phyloP scores from a whole-genome alignment of 805 yeast genomes.

The Saccharomycopsis fibuligera region DNA sequence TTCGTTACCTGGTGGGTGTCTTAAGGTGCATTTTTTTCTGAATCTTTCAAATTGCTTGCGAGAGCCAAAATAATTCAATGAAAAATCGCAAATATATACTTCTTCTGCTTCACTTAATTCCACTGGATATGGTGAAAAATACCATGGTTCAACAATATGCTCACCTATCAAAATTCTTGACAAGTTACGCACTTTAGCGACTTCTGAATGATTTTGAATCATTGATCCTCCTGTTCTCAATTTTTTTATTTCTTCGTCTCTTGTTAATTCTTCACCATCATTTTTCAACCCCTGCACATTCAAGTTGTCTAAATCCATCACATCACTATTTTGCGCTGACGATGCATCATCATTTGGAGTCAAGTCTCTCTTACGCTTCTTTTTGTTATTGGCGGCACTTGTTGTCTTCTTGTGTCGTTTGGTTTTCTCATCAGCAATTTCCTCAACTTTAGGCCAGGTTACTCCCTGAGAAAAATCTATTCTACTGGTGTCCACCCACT shows the following conservation, averaged over 20 bases:
- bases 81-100: slow-evolving; percentile 86
- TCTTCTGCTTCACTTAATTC: slow-evolving; percentile 91
- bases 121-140: slow-evolving; percentile 93
- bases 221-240: slow-evolving; percentile 93
- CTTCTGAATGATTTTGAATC: slow-evolving; percentile 84
- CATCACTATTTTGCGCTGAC: slow-evolving; percentile 40
- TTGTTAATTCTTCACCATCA: slow-evolving; percentile 63
- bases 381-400: slow-evolving; percentile 28
- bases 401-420: slow-evolving; percentile 23
- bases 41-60: slow-evolving; percentile 88
- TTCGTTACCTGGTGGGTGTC: slow-evolving; percentile 98
- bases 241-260: slow-evolving; percentile 91
- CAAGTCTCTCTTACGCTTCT: slow-evolving; percentile 30
- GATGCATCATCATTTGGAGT: slow-evolving; percentile 27
- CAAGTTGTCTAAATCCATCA: slow-evolving; percentile 77
- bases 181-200: slow-evolving; percentile 85
- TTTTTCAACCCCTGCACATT: slow-evolving; percentile 74
- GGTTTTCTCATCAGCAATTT: slow-evolving; percentile 40
- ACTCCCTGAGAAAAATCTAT: slow-evolving; percentile 69
- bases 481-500: slow-evolving; percentile 75
- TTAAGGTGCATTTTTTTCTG: slow-evolving; percentile 76
- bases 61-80: slow-evolving; percentile 83
- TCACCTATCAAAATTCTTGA: slow-evolving; percentile 77
- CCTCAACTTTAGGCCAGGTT: slow-evolving; percentile 59
- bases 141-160: slow-evolving; percentile 96